Evolutionary conservation across 768 basidiomycete species (phyloP).

Genomic region (Floccularia luteovirens): DNA sequence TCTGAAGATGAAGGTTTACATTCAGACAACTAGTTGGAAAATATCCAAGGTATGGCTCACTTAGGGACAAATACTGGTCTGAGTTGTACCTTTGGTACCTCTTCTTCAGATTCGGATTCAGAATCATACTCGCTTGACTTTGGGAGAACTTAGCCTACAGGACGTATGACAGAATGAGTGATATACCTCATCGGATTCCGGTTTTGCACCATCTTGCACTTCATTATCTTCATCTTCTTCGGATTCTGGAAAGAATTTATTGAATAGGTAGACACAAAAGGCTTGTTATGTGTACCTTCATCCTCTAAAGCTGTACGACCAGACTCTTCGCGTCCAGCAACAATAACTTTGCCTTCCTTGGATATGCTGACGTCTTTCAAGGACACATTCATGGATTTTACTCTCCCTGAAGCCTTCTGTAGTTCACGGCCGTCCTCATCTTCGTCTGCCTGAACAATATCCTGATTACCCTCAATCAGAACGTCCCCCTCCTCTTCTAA

Average conservation of each 20-base stretch:
- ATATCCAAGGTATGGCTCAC: conserved; percentile 34
- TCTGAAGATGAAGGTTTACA: conserved; percentile 27
- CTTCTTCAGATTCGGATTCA: conserved; percentile 74
- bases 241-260: conserved; percentile 8
- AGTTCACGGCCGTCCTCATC: conserved; percentile 37
- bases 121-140: conserved; percentile 85
- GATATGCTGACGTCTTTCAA: conserved; percentile 79
- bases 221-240: conserved; percentile 7
- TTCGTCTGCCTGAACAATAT: conserved; percentile 34
- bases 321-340: conserved; percentile 73
- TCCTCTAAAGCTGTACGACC: conserved; percentile 64
- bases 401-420: conserved; percentile 22
- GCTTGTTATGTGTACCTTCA: conserved; percentile 7
- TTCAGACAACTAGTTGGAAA: neutral
- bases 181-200: conserved; percentile 41
- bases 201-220: conserved; percentile 24
- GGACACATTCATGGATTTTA: conserved; percentile 62
- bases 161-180: neutral
- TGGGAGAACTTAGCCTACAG: neutral
- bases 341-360: conserved; percentile 70
- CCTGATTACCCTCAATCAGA: conserved; percentile 50
- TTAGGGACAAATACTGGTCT: conserved; percentile 94
- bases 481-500: conserved; percentile 49
- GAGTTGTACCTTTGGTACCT: conserved; percentile 68
- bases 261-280: conserved; percentile 7